Percentiles rank a stretch among this genome's conserved stretches.
These are phyloP conservation scores for Pisolithus microcarpus DNA, from an alignment of 768 basidiomycete species.

Conservation along the genomic window DNA sequence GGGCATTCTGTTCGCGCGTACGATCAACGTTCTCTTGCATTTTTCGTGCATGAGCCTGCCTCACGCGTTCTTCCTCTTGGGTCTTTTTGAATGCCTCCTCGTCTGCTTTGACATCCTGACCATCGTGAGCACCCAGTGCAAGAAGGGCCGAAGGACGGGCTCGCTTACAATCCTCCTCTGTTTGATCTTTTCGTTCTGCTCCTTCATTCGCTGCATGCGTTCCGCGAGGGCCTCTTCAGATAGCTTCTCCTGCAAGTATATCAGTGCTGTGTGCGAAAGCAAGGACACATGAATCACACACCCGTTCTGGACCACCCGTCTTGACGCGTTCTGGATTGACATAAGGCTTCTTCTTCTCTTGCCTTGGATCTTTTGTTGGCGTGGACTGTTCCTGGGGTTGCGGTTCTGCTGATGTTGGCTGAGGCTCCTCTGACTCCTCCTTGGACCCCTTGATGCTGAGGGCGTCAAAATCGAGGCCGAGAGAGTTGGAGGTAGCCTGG, in stretches of 20 bases:
- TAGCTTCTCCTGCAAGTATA: slow-evolving; percentile 51
- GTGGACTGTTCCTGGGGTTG: slow-evolving; percentile 7
- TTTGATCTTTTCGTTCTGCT: slow-evolving; percentile 73
- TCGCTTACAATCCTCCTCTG: slow-evolving; percentile 52
- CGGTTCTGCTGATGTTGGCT: slow-evolving; percentile 1
- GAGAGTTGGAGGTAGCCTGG: slow-evolving; percentile 46
- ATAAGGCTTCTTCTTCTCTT: slow-evolving; percentile 66
- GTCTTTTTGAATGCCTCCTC: slow-evolving; percentile 71
- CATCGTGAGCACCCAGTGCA: slow-evolving; percentile 1
- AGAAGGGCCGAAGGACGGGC: background rate
- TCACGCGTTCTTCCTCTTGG: slow-evolving; percentile 56
- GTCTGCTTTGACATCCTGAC: slow-evolving; percentile 73
- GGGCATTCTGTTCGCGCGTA: slow-evolving; percentile 71
- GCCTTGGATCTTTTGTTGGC: slow-evolving; percentile 17
- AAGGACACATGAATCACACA: slow-evolving; percentile 22
- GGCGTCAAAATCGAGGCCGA: slow-evolving; percentile 63
- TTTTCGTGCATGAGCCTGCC: slow-evolving; percentile 50
- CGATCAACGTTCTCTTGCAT: slow-evolving; percentile 64
- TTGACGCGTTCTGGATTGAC: slow-evolving; percentile 79
- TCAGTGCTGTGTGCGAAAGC: background rate
- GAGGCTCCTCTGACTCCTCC: slow-evolving; percentile 9
- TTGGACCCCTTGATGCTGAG: slow-evolving; percentile 32
- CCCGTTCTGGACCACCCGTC: slow-evolving; percentile 71
- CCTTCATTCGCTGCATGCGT: slow-evolving; percentile 61
- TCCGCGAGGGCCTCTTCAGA: slow-evolving; percentile 61